These are phyloP conservation scores for Anacardium occidentale DNA, from an alignment of 345 rosid species.

Conservation along the genomic window DNA sequence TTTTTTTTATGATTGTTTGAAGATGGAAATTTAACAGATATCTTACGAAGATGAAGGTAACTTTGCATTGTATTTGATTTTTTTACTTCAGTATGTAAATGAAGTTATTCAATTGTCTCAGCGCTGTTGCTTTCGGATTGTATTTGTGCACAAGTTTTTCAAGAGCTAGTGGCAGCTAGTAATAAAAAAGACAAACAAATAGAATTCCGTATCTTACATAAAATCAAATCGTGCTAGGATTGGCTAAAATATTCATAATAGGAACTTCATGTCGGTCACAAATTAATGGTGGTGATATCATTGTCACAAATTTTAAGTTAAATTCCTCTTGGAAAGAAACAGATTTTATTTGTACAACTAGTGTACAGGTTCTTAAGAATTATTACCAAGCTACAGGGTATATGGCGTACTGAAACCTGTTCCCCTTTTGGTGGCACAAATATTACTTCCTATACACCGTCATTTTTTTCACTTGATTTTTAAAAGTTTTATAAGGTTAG, in stretches of 20 bases:
- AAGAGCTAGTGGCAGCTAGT: neutral
- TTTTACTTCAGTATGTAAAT: neutral
- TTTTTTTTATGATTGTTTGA: neutral
- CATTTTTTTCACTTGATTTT: neutral
- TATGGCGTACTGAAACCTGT: neutral
- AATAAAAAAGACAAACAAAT: neutral
- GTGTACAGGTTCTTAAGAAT: too few species aligned
- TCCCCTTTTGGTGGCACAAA: neutral
- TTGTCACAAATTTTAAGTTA: neutral
- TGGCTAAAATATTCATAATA: neutral
- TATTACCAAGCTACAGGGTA: neutral
- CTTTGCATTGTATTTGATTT: neutral
- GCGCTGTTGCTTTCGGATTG: neutral
- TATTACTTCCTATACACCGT: neutral
- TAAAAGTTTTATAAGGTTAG: neutral
- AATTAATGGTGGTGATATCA: neutral
- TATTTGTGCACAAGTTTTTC: neutral
- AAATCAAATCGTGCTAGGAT: neutral
- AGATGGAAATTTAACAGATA: neutral
- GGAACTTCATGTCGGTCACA: neutral
- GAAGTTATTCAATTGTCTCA: neutral
- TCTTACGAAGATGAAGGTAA: neutral
- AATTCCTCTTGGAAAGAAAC: neutral
- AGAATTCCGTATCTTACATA: neutral
- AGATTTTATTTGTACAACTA: neutral